Percentiles rank a stretch among this genome's conserved stretches.
Evolutionary conservation across 768 basidiomycete species (phyloP).

Genomic region (Mycena capillaripes): DNA sequence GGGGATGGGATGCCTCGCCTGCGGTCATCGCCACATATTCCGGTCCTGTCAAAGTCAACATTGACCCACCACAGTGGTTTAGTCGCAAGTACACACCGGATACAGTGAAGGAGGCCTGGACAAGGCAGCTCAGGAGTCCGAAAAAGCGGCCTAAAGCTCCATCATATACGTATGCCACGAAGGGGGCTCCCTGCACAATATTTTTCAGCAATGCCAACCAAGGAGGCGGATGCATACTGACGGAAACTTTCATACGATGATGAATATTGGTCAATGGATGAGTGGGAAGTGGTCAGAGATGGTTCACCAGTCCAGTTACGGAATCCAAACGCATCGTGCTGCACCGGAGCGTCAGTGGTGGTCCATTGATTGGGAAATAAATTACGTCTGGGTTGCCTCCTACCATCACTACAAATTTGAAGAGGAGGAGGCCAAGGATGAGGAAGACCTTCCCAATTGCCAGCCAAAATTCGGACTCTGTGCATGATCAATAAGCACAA

Average conservation of each 20-base stretch:
- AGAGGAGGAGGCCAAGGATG: conserved; percentile 59
- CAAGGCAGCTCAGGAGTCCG: conserved; percentile 73
- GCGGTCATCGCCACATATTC: conserved; percentile 72
- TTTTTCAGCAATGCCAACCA: background rate
- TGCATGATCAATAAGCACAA: background rate
- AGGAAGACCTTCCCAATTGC: conserved; percentile 65
- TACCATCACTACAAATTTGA: conserved; percentile 71
- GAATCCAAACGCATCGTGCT: conserved; percentile 67
- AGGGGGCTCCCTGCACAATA: conserved; percentile 59
- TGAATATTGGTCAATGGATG: background rate
- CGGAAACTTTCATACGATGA: conserved; percentile 54
- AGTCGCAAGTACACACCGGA: conserved; percentile 48
- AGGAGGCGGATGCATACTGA: background rate
- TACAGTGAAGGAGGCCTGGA: conserved; percentile 72
- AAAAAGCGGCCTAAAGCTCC: conserved; percentile 71
- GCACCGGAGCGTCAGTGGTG: conserved; percentile 62
- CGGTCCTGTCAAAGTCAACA: conserved; percentile 40
- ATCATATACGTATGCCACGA: conserved; percentile 66
- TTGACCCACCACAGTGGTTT: background rate
- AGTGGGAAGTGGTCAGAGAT: background rate
- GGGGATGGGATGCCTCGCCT: conserved; percentile 79
- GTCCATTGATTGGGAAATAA: background rate
- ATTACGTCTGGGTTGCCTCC: conserved; percentile 29
- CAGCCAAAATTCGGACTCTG: conserved; percentile 71
- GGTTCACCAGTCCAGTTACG: conserved; percentile 58